A percentile compares a stretch with the other conserved stretches of the same genome.
These are phyloP conservation scores for Ophiostoma quercus DNA, from an alignment of 2,329 filamentous ascomycete genomes.

Conservation along the genomic window DNA sequence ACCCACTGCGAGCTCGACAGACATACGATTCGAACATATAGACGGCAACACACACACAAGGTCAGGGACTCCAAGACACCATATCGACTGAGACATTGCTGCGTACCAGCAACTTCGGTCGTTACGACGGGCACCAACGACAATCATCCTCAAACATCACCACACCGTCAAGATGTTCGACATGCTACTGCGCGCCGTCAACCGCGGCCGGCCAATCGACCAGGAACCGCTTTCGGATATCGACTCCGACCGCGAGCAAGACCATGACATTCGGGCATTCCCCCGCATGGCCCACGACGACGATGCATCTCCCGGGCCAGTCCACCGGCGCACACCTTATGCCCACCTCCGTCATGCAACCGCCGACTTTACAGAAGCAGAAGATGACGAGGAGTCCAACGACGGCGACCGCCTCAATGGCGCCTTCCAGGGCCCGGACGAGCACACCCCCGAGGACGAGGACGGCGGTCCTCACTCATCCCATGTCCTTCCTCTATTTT, in stretches of 20 bases:
- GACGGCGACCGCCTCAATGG: conserved; percentile 38
- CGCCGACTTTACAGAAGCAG: conserved; percentile 61
- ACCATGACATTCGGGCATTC: conserved; percentile 28
- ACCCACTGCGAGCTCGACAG: neutral
- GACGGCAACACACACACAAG: neutral
- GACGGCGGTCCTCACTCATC: conserved; percentile 31
- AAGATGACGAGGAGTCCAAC: conserved; percentile 45
- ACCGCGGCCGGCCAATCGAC: conserved; percentile 29
- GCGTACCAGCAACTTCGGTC: neutral
- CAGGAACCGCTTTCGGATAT: conserved; percentile 22
- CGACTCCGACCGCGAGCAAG: conserved; percentile 26
- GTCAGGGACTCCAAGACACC: neutral
- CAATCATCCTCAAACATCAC: neutral
- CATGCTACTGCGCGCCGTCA: conserved; percentile 33
- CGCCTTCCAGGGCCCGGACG: conserved; percentile 30
- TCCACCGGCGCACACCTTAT: conserved; percentile 33
- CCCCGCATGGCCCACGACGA: conserved; percentile 10
- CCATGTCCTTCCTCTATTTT: conserved; percentile 68
- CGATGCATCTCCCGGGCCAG: conserved; percentile 28
- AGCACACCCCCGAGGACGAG: conserved; percentile 34
- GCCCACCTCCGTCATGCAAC: conserved; percentile 49
- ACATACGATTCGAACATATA: neutral
- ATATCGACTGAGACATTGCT: neutral
- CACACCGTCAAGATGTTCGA: conserved; percentile 31
- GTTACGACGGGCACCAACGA: neutral